phyloP scores from a whole-genome alignment of 306 rosid genomes.

The Cicer chorassanicum region DNA sequence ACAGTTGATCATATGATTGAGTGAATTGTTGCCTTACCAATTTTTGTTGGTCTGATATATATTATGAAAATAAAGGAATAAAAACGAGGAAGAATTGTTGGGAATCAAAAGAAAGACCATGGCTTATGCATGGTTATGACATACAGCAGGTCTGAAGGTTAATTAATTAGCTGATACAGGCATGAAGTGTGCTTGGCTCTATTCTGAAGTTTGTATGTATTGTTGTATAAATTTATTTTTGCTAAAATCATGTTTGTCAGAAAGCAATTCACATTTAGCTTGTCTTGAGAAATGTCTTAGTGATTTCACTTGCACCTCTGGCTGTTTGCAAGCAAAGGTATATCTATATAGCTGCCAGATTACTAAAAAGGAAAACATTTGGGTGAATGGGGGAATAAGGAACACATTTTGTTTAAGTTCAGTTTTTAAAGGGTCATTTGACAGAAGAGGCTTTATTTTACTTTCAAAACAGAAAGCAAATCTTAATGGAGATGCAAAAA shows the following conservation, averaged over 20 bases:
- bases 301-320: slow-evolving; percentile 15
- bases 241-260: slow-evolving; percentile 26
- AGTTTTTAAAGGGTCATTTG: slow-evolving; percentile 7
- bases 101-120: not conserved
- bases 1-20: slow-evolving; percentile 31
- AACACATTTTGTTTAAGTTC: not conserved
- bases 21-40: slow-evolving; percentile 23
- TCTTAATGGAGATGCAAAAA: slow-evolving; percentile 12
- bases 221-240: slow-evolving; percentile 22
- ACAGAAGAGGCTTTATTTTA: not conserved
- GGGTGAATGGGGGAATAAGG: slow-evolving; percentile 15
- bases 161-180: slow-evolving; percentile 32
- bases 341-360: slow-evolving; percentile 10
- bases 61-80: slow-evolving; percentile 3
- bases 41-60: not conserved
- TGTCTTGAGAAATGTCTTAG: slow-evolving; percentile 31
- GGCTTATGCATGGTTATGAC: slow-evolving; percentile 7
- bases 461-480: not conserved
- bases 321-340: not conserved
- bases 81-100: slow-evolving; percentile 8
- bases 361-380: slow-evolving; percentile 8
- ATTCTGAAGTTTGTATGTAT: slow-evolving; percentile 17
- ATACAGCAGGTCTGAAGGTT: not conserved
- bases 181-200: not conserved
- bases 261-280: slow-evolving; percentile 11